Evolutionary conservation across 1,284 basidiomycete genomes (phyloP).

Genomic region (Phellopilus nigrolimitatus): DNA sequence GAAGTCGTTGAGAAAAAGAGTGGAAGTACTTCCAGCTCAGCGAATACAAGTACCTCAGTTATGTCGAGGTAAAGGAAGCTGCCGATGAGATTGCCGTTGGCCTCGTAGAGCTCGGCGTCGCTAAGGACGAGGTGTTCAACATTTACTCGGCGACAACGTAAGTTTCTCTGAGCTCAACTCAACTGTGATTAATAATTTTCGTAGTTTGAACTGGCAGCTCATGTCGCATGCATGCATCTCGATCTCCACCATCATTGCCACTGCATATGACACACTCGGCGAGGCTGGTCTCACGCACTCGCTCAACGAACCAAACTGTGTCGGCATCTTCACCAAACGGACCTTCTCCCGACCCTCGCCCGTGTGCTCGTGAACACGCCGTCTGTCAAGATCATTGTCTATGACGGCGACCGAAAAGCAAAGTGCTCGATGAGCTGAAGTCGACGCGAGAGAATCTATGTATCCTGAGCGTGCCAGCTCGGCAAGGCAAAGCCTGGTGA

Average conservation of each 20-base stretch:
- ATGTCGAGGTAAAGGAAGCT: conserved; percentile 62
- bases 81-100: conserved; percentile 67
- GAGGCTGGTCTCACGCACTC: conserved; percentile 87
- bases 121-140: conserved; percentile 79
- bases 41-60: conserved; percentile 80
- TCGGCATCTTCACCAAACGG: conserved; percentile 92
- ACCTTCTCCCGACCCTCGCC: conserved; percentile 71
- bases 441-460: conserved; percentile 49
- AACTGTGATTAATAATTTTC: neutral
- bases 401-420: conserved; percentile 72
- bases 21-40: conserved; percentile 96
- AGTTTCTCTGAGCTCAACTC: too few species aligned
- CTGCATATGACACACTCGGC: conserved; percentile 96
- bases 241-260: conserved; percentile 82
- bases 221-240: conserved; percentile 78
- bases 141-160: conserved; percentile 88
- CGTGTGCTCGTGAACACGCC: conserved; percentile 69
- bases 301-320: conserved; percentile 86
- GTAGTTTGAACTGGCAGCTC: conserved; percentile 83
- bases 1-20: conserved; percentile 81
- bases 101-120: conserved; percentile 70
- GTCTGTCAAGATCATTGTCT: conserved; percentile 76
- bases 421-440: conserved; percentile 55
- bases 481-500: conserved; percentile 55
- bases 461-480: conserved; percentile 56